A percentile compares a stretch with the other conserved stretches of the same genome.
These are phyloP conservation scores for Ganoderma leucocontextum DNA, from an alignment of 1,284 basidiomycete species.

Conservation along the genomic window DNA sequence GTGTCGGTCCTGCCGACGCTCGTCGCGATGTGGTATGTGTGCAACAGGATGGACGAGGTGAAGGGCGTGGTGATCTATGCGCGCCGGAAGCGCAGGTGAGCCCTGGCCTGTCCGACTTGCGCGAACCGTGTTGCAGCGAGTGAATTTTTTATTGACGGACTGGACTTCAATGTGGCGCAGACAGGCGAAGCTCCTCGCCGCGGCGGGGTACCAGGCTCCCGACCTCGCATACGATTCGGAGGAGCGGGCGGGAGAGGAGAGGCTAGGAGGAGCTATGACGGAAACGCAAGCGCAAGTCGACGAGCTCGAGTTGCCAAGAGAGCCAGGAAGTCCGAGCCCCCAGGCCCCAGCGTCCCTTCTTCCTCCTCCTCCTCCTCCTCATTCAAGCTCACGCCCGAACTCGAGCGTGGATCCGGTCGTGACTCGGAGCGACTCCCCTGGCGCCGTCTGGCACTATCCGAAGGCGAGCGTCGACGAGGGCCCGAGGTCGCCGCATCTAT, in stretches of 20 bases:
- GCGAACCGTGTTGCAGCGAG: too few relatives aligned
- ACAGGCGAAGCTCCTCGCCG: neutral
- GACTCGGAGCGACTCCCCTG: neutral
- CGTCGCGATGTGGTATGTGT: constrained; percentile 85
- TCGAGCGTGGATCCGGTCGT: too few relatives aligned
- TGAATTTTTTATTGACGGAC: too few relatives aligned
- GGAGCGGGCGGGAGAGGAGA: neutral
- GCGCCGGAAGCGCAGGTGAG: constrained; percentile 50
- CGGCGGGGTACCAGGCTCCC: neutral
- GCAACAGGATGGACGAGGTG: constrained; percentile 74
- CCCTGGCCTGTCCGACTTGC: neutral
- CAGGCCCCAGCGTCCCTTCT: neutral
- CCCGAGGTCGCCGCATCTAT: neutral
- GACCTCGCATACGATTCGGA: neutral
- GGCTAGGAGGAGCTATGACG: neutral
- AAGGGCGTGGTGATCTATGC: constrained; percentile 79
- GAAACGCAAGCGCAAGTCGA: neutral
- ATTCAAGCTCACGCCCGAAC: too few relatives aligned
- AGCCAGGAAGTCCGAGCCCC: neutral
- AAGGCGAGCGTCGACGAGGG: neutral
- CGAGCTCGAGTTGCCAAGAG: neutral
- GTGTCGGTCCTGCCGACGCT: constrained; percentile 77
- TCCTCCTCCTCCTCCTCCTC: neutral
- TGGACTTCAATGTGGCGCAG: neutral
- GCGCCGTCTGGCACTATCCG: neutral